Base-by-base conservation (phyloP, 331 rosid species). In the Malus hybrid region DNA sequence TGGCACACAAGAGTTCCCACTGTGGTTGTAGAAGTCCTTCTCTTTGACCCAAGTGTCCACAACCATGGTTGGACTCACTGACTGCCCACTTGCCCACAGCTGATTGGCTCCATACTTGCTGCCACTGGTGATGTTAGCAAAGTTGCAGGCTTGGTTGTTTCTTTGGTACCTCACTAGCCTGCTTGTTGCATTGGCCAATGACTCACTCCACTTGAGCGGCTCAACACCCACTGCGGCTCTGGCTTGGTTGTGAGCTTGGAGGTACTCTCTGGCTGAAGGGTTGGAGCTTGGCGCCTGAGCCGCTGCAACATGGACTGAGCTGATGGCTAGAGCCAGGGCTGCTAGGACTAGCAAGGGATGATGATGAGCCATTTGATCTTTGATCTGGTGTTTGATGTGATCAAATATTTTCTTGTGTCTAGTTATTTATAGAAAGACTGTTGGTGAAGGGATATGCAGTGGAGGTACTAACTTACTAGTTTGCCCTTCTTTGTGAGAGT, bases 71-170 rank as follows among this genome's bases (percentile, higher is more conserved):
- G 99, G 93, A 24, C 90, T 48, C 80, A 71, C 81, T n/a, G 19
- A 14, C 73, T 6, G 76, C 1, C 86, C 83, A 0, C 89, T 76
- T 0, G 88, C 81, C 93, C 86, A 86, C 5, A 87, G 60, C 90
- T 95, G 99, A 85, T 95, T 95, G 1, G 83, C 92, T 14, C 99
- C 97, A 85, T 90, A 95, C 83, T 72, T 83, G 76, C 79, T 81
- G 74, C 79, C 57, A 24, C 65, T 55, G 7, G 83, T 85, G 60
- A 92, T 18, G 84, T 85, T 87, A 1, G 99, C 99, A 67, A 92
- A 90, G 10, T 75, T 66, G 80, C 97, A 95, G 1, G 76, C 82
- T 81, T 29, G 79, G 27, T 88, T 85, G 90, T 89, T 74, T 62
- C 46, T 78, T 22, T 92, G 99, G 85, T 83, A 92, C 12, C 97